phyloP scores from a whole-genome alignment of 345 rosid genomes.

The Syzygium jambos region DNA sequence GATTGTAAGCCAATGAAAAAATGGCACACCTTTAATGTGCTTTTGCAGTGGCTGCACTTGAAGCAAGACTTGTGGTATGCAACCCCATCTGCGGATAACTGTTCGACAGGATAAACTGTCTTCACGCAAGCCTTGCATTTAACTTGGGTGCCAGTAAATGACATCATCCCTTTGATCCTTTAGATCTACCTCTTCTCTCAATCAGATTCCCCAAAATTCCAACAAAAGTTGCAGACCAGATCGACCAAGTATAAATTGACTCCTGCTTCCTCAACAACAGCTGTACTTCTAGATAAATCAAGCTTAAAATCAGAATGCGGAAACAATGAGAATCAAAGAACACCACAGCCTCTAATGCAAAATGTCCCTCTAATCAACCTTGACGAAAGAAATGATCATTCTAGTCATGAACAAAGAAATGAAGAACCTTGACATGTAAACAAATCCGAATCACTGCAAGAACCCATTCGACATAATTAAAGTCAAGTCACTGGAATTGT shows the following conservation, averaged over 20 bases:
- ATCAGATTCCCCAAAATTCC: not conserved
- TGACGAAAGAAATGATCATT: not conserved
- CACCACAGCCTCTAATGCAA: not conserved
- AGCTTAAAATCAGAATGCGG: not conserved
- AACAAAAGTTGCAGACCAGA: not conserved
- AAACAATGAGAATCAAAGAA: not conserved
- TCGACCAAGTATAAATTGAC: not conserved
- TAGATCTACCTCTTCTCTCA: not conserved
- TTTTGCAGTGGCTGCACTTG: conserved; percentile 95
- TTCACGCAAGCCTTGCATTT: conserved; percentile 95
- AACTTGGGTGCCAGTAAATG: conserved; percentile 91
- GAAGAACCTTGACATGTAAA: not conserved
- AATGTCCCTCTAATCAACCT: not conserved
- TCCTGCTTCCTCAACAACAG: not conserved
- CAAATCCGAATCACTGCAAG: not conserved
- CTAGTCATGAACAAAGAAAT: not conserved
- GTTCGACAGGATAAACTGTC: conserved; percentile 96
- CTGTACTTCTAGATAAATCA: not conserved
- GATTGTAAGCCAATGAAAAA: not conserved
- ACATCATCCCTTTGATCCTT: conserved; percentile 49
- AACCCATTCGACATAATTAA: not conserved
- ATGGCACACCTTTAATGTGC: conserved; percentile 59
- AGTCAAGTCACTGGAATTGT: not conserved
- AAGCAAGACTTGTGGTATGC: conserved; percentile 90
- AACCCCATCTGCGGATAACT: conserved; percentile 85